Base-by-base conservation (phyloP, 352 stramenopile genomes). In the Blastocystis sp. region DNA sequence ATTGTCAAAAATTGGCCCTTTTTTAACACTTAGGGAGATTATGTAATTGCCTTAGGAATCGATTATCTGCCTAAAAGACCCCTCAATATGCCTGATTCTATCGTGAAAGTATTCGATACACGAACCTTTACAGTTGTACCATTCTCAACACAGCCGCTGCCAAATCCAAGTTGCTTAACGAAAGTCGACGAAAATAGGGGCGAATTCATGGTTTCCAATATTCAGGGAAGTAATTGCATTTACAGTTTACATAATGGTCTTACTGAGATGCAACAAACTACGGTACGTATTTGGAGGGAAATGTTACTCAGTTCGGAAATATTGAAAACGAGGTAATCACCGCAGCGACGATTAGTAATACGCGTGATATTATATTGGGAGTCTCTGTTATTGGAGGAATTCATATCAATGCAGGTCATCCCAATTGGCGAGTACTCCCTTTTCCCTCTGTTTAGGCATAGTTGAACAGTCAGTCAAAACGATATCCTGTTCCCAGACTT, bases 61-160 rank as follows among this genome's bases (percentile, higher is more conserved):
- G 73, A 85, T 30, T 65, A 85, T 45, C 16, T 85, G 2, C 63
- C 73, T 30, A 85, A 85, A 55, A 85, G 47, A n/a, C 5, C 73
- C 3, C 26, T 47, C 8, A 30, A 26, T 18, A 45, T 85, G 24
- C 73, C 73, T 39, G 54, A 37, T 16, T 54, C 73, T 8, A 1
- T 85, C 39, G 47, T 85, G 2, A 85, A 85, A 24, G 56, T 85
- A 0, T 85, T 85, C 56, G 73, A 85, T 37, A 7, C 43, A 16
- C 73, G 73, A 39, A 85, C 73, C 18, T 34, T 85, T 7, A 50
- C 65, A 24, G 69, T 85, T 45, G 53, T 85, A 18, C 73, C 73
- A 8, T 85, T 69, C 37, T 85, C 73, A 13, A 50, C 65, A 13
- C 73, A 53, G n/a, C 68, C 68, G 39, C 73, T 45, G 0, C 50